A percentile compares a stretch with the other conserved stretches of the same genome.
Conservation (phyloP, 2,329 filamentous ascomycete species). For the Tolypocladium endophyticum region DNA sequence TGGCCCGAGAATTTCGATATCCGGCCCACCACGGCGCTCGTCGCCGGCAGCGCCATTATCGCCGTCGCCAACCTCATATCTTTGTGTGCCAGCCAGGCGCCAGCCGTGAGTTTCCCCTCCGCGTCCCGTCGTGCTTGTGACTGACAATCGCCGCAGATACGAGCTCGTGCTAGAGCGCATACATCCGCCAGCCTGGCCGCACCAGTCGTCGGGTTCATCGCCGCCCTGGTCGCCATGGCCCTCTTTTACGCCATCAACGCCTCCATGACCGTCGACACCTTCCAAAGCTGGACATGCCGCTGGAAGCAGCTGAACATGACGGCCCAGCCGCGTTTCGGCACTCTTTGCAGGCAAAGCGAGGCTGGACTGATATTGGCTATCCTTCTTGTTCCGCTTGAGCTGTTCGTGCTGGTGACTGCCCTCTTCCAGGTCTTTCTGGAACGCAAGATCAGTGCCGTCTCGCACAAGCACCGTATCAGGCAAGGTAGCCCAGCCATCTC, state of each 20-base stretch:
- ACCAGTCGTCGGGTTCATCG: slow-evolving; percentile 19
- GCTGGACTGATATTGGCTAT: slow-evolving; percentile 43
- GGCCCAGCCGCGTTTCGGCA: slow-evolving; percentile 41
- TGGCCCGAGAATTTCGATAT: slow-evolving; percentile 50
- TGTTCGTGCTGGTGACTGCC: slow-evolving; percentile 34
- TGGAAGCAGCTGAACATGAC: slow-evolving; percentile 45
- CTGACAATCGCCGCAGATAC: slow-evolving; percentile 7
- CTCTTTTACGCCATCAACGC: slow-evolving; percentile 48
- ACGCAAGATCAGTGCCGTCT: slow-evolving; percentile 23
- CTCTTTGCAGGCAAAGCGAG: slow-evolving; percentile 45
- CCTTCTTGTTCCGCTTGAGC: slow-evolving; percentile 46
- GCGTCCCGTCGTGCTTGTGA: background rate
- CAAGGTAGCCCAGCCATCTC: slow-evolving; percentile 17
- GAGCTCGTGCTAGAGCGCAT: slow-evolving; percentile 9
- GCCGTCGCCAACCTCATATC: slow-evolving; percentile 35
- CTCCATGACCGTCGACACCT: slow-evolving; percentile 39
- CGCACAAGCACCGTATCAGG: slow-evolving; percentile 18
- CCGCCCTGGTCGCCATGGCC: slow-evolving; percentile 39
- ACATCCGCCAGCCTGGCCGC: slow-evolving; percentile 12
- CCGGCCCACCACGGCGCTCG: slow-evolving; percentile 43
- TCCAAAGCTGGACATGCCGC: slow-evolving; percentile 54
- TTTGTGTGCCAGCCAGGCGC: slow-evolving; percentile 36
- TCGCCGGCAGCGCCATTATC: slow-evolving; percentile 40
- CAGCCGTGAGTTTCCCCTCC: slow-evolving; percentile 30
- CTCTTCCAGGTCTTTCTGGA: slow-evolving; percentile 33